Evolutionary conservation across 2,329 filamentous ascomycete species (phyloP), one percentile per base, ranked within the genome.

Genomic region (Fusarium domesticum): DNA sequence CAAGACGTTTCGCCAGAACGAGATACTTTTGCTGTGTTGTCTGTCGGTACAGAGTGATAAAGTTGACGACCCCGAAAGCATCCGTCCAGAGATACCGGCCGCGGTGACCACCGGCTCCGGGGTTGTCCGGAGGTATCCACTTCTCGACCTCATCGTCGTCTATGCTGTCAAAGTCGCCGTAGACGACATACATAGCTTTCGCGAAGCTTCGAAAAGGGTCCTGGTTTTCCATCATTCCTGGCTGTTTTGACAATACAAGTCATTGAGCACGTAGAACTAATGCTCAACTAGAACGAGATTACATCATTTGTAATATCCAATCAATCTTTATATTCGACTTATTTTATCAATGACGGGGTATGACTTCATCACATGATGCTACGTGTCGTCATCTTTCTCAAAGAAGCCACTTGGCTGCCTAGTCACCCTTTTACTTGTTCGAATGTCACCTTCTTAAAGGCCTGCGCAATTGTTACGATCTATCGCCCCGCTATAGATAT

Each of bases 61-160:
- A 73, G 57, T 81, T 80, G 46, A 82, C 53, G 6, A 83, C 73
- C 4, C 77, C 79, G 54, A 81, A 81, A 1, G 78, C 76, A 51
- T 82, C 79, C 1, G 76, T 81, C 79, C 78, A 81, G 17, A 82
- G 69, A 55, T 81, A 81, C 14, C 79, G 72, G 16, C 78, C 78
- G n/a, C 66, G 68, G 52, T 80, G 76, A 10, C 77, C 78, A 6
- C 75, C 77, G 0, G 76, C 71, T 19, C 68, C 70, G 2, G 69
- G 69, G n/a, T 57, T 48, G 2, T 56, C 44, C 0, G 77, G 76
- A 2, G 75, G 75, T 1, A 45, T 67, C 78, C 77, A 81, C 5
- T 39, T 41, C 6, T 37, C 38, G 6, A 60, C 57, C 11, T 60
- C 48, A 7, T 53, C 45, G n/a, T 25, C 50, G 18, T 42, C 57